phyloP scores from a whole-genome alignment of 169 alveolate genomes.

The Condylostoma magnum region DNA sequence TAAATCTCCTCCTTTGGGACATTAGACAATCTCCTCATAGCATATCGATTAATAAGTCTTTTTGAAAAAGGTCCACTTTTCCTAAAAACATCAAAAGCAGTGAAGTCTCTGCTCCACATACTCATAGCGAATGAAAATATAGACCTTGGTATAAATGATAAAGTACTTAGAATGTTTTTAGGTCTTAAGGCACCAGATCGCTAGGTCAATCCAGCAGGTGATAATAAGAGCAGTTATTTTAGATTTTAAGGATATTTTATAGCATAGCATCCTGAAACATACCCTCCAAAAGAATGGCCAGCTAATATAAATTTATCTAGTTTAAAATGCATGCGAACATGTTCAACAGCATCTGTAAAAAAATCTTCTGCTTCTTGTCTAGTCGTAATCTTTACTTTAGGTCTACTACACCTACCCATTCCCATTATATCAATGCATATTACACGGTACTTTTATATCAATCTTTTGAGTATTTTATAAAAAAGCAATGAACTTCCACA shows the following conservation, averaged over 20 bases:
- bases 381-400: constrained; percentile 34
- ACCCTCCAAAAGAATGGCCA: constrained; percentile 80
- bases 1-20: neutral
- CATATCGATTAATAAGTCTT: constrained; percentile 13
- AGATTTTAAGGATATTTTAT: constrained; percentile 58
- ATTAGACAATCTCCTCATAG: neutral
- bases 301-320: constrained; percentile 38
- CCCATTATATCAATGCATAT: constrained; percentile 61
- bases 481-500: constrained; percentile 5
- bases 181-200: constrained; percentile 2
- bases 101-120: neutral
- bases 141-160: neutral
- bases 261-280: constrained; percentile 58
- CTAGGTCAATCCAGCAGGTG: constrained; percentile 56
- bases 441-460: constrained; percentile 29
- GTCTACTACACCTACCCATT: constrained; percentile 65
- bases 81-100: neutral
- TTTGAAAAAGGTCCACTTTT: constrained; percentile 16
- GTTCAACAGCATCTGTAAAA: constrained; percentile 49
- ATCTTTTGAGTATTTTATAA: constrained; percentile 1
- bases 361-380: constrained; percentile 60
- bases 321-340: constrained; percentile 34
- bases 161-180: neutral
- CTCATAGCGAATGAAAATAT: neutral
- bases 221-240: constrained; percentile 46